Evolutionary conservation across 2,329 filamentous ascomycete species (phyloP), one percentile per base, ranked within the genome.

Genomic region (Akanthomyces muscarius): DNA sequence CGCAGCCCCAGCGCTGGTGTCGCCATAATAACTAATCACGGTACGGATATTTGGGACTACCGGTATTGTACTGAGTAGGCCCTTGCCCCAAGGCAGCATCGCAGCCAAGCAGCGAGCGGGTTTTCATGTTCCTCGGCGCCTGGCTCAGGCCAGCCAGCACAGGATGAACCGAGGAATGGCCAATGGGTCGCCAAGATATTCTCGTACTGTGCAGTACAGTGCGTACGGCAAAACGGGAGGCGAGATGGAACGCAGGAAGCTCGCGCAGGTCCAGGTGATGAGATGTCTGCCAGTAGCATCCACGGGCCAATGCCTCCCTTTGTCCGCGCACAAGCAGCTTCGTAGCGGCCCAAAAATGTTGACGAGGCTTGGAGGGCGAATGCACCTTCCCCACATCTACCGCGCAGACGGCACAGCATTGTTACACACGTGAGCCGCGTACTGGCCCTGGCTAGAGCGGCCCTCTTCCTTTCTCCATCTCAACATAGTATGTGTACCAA

Each of bases 11-110:
- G 21, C 21, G 13, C 57, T 33, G 25, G 16, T 41, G 44, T 51
- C 57, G 45, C 58, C 48, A 52, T 25, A 51, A 61, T 61, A 51
- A 61, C 59, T 61, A 61, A 61, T 61, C 59, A 61, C 18, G 38
- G 33, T 13, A 52, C 28, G 28, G 6, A 30, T 30, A 30, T 30
- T 5, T 30, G 28, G 28, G 2, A 1, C 28, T 30, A 30, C 6
- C 28, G 28, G 28, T 30, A 30, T 30, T 30, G 28, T 4, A 30
- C 8, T 13, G 21, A 14, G 38, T 2, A n/a, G 14, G 33, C n/a
- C 47, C 23, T 61, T 52, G 28, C 33, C 21, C 6, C 8, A 36
- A 36, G 33, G 6, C 10, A 36, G 5, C 30, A 33, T 33, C 5
- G 30, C 30, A 36, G 33, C 33, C 36, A 21, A n/a, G 11, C 28